Base-by-base conservation (phyloP, 2,329 filamentous ascomycete species). In the Exophiala bonariae region DNA sequence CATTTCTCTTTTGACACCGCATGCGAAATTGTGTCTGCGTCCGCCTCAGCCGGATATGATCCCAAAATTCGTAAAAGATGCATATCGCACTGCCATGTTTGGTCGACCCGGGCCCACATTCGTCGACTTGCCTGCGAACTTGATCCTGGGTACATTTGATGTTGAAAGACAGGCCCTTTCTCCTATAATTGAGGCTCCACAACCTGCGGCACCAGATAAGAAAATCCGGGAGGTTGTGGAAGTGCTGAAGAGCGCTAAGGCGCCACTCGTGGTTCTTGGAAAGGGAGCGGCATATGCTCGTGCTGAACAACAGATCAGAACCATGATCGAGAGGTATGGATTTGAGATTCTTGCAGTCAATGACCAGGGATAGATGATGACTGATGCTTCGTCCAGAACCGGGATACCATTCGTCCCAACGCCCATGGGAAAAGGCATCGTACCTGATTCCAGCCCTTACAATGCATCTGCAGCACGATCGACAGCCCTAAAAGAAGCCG, bases 351-450 rank as follows among this genome's bases (percentile, higher is more conserved):
- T n/a, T n/a, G n/a, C n/a, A n/a, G n/a, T n/a, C n/a, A n/a, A n/a
- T n/a, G n/a, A n/a, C n/a, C n/a, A n/a, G n/a, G n/a, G n/a, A n/a
- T n/a, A n/a, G n/a, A n/a, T n/a, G n/a, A n/a, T n/a, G n/a, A n/a
- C n/a, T n/a, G n/a, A n/a, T n/a, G n/a, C n/a, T n/a, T 20, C 20
- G 2, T 63, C 75, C 37, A 60, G 63, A 56, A 75, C 74, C 5
- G 64, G 69, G 16, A 66, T 82, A 13, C 77, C 77, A 1, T 81
- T 81, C 57, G 63, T 81, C 4, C 77, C 78, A 0, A 79, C 77
- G 1, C 79, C 78, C 1, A 81, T 81, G 76, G 78, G 77, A 3
- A 81, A 81, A 58, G 79, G 78, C 19, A 70, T 81, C 5, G 55
- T 80, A 1, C 67, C 77, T 5, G 78, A 81, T 54, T 77, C 73